Base-by-base conservation (phyloP, 495 filamentous ascomycete species). In the Xanthoparmelia taractica region DNA sequence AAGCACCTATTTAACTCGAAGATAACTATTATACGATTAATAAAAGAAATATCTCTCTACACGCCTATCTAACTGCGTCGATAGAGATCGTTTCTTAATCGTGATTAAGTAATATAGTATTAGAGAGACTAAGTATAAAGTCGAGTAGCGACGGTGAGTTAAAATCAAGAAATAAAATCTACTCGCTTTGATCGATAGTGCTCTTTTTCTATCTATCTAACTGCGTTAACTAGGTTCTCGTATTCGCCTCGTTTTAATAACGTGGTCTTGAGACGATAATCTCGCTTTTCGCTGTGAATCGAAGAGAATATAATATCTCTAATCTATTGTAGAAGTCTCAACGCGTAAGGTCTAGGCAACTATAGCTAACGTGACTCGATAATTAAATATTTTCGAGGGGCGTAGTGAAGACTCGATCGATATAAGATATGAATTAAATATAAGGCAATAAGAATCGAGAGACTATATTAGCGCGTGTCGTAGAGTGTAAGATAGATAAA, bases 201-300 rank as follows among this genome's bases (percentile, higher is more conserved):
- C 11, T 58, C 0, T 58, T 41, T 10, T 0, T n/a, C 13, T 58
- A 8, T 58, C 8, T 58, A 1, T 20, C 36, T 40, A 10, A 33
- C 36, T 57, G 27, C 55, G 55, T 13, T 15, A 2, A 57, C 20
- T 11, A 41, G 38, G n/a, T 38, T 58, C 10, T 10, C 56, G 56
- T 23, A 58, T 38, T 58, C 5, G 8, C 3, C 13, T 23, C n/a
- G 20, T 40, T 58, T 23, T 58, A 23, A 5, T 58, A 7, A 58
- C 8, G 23, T 37, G 6, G 36, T n/a, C 36, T 58, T 38, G n/a
- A 58, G 36, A 58, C 36, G 36, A 3, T 58, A 11, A 58, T 58
- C 36, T 58, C n/a, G n/a, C 56, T 58, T 58, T 58, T 58, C 5
- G 36, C 36, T 38, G 36, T 36, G 36, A 1, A 58, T 58, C 36